phyloP scores from a whole-genome alignment of 495 filamentous ascomycete species.

The Chaetomium cochliodes region DNA sequence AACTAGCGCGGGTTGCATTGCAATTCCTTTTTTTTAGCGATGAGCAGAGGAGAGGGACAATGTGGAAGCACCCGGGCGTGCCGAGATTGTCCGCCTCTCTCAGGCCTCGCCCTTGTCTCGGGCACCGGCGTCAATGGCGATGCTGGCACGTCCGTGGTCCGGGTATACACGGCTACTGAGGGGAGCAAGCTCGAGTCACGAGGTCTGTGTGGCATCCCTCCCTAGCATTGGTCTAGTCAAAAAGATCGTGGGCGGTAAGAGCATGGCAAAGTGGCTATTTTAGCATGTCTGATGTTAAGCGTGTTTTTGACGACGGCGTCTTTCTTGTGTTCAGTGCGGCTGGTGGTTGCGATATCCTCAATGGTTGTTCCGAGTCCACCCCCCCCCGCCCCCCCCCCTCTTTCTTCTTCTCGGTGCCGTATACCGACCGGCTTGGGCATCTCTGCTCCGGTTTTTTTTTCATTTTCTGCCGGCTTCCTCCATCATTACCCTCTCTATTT shows the following conservation, averaged over 20 bases:
- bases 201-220: not conserved
- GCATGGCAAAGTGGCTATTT: not conserved
- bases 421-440: too few species aligned
- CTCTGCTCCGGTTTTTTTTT: too few species aligned
- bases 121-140: not conserved
- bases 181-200: not conserved
- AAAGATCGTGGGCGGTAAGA: not conserved
- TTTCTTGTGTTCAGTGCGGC: not conserved
- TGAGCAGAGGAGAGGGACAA: not conserved
- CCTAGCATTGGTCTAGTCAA: not conserved
- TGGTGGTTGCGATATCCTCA: too few species aligned
- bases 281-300: not conserved
- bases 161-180: slow-evolving; percentile 10
- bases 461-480: too few species aligned
- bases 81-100: slow-evolving; percentile 4
- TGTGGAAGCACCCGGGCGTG: not conserved
- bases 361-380: too few species aligned
- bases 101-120: slow-evolving; percentile 8
- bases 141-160: not conserved
- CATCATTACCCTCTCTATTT: too few species aligned
- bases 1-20: not conserved
- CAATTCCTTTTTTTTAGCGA: not conserved
- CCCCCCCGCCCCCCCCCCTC: too few species aligned
- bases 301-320: not conserved
- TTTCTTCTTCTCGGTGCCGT: too few species aligned